Evolutionary conservation across 495 filamentous ascomycete genomes (phyloP), one percentile per base, ranked within the genome.

Genomic region (Aspergillus conjunctus): DNA sequence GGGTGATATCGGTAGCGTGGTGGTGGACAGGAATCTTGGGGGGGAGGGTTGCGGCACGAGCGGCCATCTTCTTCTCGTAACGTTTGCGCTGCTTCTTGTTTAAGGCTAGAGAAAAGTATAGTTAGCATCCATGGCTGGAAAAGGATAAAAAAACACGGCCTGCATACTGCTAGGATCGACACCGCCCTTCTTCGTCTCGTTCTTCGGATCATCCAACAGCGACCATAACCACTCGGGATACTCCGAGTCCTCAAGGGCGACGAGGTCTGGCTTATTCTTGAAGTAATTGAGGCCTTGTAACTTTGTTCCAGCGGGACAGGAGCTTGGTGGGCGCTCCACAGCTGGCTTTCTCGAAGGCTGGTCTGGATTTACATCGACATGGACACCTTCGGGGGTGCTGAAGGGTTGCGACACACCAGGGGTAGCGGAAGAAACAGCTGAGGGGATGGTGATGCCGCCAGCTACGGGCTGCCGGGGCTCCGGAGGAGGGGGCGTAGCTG

Each of bases 211-310:
- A 17, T 85, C 83, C 22, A 97, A 76, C 63, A 92, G 83, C 0
- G 68, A 74, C 94, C 94, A 98, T 54, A 98, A 76, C 94, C 94
- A 98, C 12, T 79, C 82, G 15, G 94, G 94, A 77, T 98, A 98
- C 56, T 91, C 92, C 33, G 83, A 76, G 71, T 98, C 94, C 54
- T 88, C 83, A 66, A 86, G 77, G 31, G 94, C 94, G 11, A 96
- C 64, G 5, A 86, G 73, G 58, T 86, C 83, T 0, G 86, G 86
- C 68, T 91, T 87, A 41, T 81, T 81, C 79, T 97, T 97, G 68
- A 95, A 78, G 77, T 94, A 97, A 72, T 92, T 95, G 61, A 98
- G 80, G 7, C 92, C 91, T 32, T 79, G 85, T 55, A 98, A 69
- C 34, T 81, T 75, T 3, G 90, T 92, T 18, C 94, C 94, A 3